Evolutionary conservation across 129 eudicot genomes (phyloP).

Genomic region (Calendula officinalis): DNA sequence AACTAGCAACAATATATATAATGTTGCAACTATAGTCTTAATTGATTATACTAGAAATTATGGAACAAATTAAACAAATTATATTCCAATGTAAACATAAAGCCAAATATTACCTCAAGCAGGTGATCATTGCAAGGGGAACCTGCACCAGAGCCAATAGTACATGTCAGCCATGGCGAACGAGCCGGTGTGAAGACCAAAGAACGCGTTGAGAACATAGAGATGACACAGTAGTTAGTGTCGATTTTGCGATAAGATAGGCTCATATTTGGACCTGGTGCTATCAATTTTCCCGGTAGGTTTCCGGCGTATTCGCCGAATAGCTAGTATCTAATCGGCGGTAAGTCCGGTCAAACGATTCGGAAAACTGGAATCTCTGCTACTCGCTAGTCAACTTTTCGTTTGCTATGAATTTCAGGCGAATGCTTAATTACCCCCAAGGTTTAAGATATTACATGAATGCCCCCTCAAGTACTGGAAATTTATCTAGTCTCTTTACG

Average conservation of each 20-base stretch:
- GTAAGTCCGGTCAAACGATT: neutral
- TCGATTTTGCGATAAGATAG: too few relatives aligned
- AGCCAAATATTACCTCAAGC: neutral
- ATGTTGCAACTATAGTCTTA: neutral
- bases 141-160: neutral
- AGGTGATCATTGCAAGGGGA: neutral
- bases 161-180: neutral
- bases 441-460: too few relatives aligned
- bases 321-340: neutral
- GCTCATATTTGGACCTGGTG: neutral
- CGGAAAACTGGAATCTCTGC: neutral
- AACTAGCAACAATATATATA: neutral
- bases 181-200: too few relatives aligned
- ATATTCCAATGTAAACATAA: neutral
- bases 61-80: neutral
- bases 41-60: neutral
- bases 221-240: too few relatives aligned
- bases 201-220: too few relatives aligned
- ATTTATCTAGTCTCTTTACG: too few relatives aligned
- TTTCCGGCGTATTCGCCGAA: neutral
- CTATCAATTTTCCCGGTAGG: neutral
- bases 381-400: neutral
- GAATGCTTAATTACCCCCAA: neutral
- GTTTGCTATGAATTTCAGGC: neutral
- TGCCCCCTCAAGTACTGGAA: too few relatives aligned